Base-by-base conservation (phyloP, 495 filamentous ascomycete genomes). In the Lophiostoma macrostomum region DNA sequence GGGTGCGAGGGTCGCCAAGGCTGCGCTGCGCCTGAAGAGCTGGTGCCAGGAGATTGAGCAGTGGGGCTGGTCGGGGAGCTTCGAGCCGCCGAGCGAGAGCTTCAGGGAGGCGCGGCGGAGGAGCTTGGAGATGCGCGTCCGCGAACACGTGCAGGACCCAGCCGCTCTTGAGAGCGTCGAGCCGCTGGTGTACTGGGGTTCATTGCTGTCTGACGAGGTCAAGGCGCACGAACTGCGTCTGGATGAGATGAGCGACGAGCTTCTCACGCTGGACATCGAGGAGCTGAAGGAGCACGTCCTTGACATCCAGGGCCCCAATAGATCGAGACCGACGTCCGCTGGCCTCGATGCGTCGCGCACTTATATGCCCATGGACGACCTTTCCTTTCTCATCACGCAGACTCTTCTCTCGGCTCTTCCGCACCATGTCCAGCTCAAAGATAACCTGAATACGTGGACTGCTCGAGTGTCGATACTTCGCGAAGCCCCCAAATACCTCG, bases 251-350 rank as follows among this genome's bases (percentile, higher is more conserved):
- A 74, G 73, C 18, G 79, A 82, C 40, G 84, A 81, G 41, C 80
- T 96, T 74, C 87, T 91, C 18, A 77, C 79, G 34, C 72, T 98
- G 38, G 81, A 90, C 45, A 76, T 98, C 37, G 90, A 96, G 56
- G 90, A 94, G 60, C 81, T 97, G 61, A 96, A 96, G 72, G 79
- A 76, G 39, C 88, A 90, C 67, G 87, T 97, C 56, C 73, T 95
- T 49, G 82, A 85, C 74, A 86, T 84, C 50, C 85, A 93, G 73
- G 79, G 84, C 66, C 73, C 69, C 53, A 73, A 73, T 27, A 71
- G 74, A 36, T 81, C 80, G 53, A 74, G 77, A 49, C 76, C 76
- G 44, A 74, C 74, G 30, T 79, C 77, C 20, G 37, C 52, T 23
- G 70, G 71, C 65, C 73, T 80, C 66, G 78, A 74, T 58, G 69